phyloP scores from a whole-genome alignment of 164 flowering plant genomes.

The Aristolochia fimbriata region DNA sequence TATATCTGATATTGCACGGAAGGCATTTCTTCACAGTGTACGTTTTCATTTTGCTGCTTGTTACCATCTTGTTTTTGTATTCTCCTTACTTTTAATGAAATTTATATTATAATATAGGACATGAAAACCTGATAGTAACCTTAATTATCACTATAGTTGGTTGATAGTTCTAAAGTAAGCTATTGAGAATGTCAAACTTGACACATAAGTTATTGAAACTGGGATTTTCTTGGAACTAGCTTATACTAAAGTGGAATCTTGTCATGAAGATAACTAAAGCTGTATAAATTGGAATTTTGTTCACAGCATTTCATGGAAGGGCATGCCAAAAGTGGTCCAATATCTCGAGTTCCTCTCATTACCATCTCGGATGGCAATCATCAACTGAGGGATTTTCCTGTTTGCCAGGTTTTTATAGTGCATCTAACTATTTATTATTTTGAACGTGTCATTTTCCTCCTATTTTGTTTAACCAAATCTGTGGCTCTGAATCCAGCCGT shows the following conservation, averaged over 20 bases:
- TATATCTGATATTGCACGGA: constrained; percentile 54
- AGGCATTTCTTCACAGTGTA: constrained; percentile 98
- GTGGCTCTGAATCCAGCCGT: constrained; percentile 48
- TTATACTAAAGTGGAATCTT: neutral
- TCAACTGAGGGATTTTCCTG: constrained; percentile 72
- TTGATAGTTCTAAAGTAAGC: too few species aligned
- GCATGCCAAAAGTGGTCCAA: constrained; percentile 87
- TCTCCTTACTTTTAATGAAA: too few species aligned
- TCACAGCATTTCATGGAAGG: constrained; percentile 97
- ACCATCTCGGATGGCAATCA: constrained; percentile 56
- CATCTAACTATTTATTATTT: neutral
- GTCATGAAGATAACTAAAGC: neutral
- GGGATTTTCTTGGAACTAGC: too few species aligned
- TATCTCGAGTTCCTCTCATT: constrained; percentile 82
- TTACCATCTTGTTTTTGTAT: too few species aligned
- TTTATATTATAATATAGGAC: too few species aligned
- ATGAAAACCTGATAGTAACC: too few species aligned
- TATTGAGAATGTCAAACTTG: too few species aligned
- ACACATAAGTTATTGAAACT: too few species aligned
- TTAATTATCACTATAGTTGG: too few species aligned
- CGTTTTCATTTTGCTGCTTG: constrained; percentile 19
- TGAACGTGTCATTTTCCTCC: constrained; percentile 1
- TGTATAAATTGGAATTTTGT: constrained; percentile 4
- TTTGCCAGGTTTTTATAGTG: constrained; percentile 56
- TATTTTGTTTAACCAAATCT: neutral